Base-by-base conservation (phyloP, 306 rosid genomes). In the Corylus heterophylla region DNA sequence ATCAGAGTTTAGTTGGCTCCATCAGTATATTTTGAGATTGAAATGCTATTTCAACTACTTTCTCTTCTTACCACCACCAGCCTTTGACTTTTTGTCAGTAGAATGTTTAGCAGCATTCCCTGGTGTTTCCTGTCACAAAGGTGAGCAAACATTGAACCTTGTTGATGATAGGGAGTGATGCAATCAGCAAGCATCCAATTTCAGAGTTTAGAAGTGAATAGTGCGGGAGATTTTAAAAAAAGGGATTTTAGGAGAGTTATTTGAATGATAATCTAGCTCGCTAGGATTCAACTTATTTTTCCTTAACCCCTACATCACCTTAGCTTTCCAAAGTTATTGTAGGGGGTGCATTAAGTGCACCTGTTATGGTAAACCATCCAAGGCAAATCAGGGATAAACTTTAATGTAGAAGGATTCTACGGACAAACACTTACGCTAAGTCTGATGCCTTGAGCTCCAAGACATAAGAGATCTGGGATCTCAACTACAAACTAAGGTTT, bases 31-130 rank as follows among this genome's bases (percentile, higher is more conserved):
- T 64, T 27, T 12, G 12, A 45, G 61, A 71, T 29, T 51, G 49
- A 17, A 27, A 68, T 47, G 73, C 74, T 74, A 79, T 76, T 75
- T 81, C 66, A 31, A 87, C 83, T 92, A 87, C 87, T 85, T 85
- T 82, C 88, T 92, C 89, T 89, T 92, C 87, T 29, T 89, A 64
- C 89, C 85, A 54, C 88, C 88, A 68, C 88, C 55, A n/a, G 80
- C 81, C 79, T 87, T 91, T 8, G 87, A 2, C 84, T 87, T 90
- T 75, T 92, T 92, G 83, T 88, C 75, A 17, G 68, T 12, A 22
- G 50, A 18, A 37, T 73, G 90, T 81, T 90, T 92, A 70, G 85
- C 88, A 71, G 84, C 80, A 76, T 42, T 86, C 74, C 1, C 84
- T 12, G 89, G 83, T 59, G 88, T 86, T 87, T 87, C 97, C 95